Evolutionary conservation across 2,329 filamentous ascomycete genomes (phyloP).

Genomic region (Fusarium brevicatenulatum): DNA sequence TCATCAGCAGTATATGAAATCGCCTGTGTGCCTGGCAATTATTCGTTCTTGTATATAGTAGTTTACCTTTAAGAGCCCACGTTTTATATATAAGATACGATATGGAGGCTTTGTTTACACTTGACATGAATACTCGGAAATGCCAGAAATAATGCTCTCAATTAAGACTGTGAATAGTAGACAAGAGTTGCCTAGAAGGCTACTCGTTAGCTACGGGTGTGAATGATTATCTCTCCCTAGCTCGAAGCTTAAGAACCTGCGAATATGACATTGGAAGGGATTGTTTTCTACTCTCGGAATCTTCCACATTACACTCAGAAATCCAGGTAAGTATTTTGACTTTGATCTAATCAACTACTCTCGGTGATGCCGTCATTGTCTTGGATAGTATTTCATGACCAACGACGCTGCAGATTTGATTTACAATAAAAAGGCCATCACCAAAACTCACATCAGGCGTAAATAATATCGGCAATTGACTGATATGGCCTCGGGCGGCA

Average conservation of each 20-base stretch:
- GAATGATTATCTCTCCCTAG: background rate
- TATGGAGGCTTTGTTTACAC: background rate
- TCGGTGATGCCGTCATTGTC: background rate
- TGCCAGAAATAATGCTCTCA: background rate
- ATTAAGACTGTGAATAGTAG: too few relatives aligned
- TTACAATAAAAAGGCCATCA: too few relatives aligned
- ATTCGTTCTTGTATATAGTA: slow-evolving; percentile 21
- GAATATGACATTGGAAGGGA: background rate
- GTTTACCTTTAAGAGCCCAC: background rate
- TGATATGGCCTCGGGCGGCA: background rate
- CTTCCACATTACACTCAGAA: background rate
- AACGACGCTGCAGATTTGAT: background rate
- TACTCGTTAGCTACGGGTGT: background rate
- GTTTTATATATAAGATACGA: background rate
- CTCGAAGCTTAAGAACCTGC: background rate
- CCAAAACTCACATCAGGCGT: background rate
- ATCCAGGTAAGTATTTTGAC: background rate
- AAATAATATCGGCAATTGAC: background rate
- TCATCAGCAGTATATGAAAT: background rate
- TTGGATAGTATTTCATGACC: background rate
- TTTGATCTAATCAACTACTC: background rate
- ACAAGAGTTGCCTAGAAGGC: background rate
- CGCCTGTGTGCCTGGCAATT: background rate
- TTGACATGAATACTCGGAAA: background rate
- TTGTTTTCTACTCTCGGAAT: too few relatives aligned